phyloP scores from a whole-genome alignment of 805 yeast genomes.

The Saccharomycopsis sp. region DNA sequence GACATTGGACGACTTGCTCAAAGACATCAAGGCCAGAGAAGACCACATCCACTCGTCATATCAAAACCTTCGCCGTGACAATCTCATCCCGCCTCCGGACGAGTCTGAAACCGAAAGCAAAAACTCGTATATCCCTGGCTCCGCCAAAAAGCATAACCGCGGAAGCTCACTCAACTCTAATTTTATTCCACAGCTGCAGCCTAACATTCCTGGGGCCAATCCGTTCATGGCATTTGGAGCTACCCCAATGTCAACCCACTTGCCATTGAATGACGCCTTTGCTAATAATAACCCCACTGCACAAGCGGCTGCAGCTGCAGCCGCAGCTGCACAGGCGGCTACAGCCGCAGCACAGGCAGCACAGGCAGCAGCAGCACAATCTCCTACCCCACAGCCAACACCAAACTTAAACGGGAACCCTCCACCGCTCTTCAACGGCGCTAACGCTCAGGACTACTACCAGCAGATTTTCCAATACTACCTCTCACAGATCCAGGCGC shows the following conservation, averaged over 20 bases:
- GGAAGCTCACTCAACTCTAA: slow-evolving; percentile 6
- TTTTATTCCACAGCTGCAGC: slow-evolving; percentile 3
- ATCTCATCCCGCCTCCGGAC: slow-evolving; percentile 10
- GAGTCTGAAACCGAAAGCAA: slow-evolving; percentile 13
- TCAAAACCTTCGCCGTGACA: slow-evolving; percentile 4
- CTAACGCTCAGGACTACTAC: slow-evolving; percentile 12
- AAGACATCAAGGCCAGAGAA: slow-evolving; percentile 4
- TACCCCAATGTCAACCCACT: slow-evolving; percentile 3
- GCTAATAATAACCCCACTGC: slow-evolving; percentile 10
- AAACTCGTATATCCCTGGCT: slow-evolving; percentile 1
- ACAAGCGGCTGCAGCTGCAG: slow-evolving; percentile 19
- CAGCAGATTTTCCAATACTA: slow-evolving; percentile 14
- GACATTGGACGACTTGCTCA: slow-evolving; percentile 7
- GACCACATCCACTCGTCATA: slow-evolving; percentile 1
- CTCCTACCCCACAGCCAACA: slow-evolving; percentile 2
- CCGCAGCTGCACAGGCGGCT: slow-evolving; percentile 13
- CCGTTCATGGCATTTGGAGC: not conserved
- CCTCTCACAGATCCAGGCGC: not conserved
- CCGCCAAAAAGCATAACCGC: not conserved
- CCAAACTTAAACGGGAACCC: slow-evolving; percentile 1
- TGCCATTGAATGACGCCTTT: slow-evolving; percentile 8
- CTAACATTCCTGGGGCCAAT: not conserved
- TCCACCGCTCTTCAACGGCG: slow-evolving; percentile 13
- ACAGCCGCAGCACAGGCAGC: slow-evolving; percentile 18
- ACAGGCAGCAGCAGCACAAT: slow-evolving; percentile 7